These are phyloP conservation scores for Aurantiochytrium sp. DNA, from an alignment of 108 stramenopile species.

Conservation along the genomic window DNA sequence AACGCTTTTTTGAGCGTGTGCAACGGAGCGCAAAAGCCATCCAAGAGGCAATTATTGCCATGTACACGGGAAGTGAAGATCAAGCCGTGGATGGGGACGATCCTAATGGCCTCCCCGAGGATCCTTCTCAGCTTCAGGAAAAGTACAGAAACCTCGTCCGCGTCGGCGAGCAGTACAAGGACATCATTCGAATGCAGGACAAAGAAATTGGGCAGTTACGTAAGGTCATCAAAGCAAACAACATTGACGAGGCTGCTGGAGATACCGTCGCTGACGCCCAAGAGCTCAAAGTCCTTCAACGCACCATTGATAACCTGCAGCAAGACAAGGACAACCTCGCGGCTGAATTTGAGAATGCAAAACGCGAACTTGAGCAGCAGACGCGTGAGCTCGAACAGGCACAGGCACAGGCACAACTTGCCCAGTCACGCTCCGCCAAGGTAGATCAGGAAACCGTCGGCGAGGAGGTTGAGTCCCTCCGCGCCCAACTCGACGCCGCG, in stretches of 20 bases:
- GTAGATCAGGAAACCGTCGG: not conserved
- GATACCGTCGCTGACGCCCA: not conserved
- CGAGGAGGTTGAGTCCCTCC: too few species aligned
- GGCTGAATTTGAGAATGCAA: not conserved
- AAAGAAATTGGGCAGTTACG: not conserved
- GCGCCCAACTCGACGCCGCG: too few species aligned
- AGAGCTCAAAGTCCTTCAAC: not conserved
- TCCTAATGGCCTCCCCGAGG: not conserved
- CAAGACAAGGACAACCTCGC: not conserved
- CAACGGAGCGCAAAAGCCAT: not conserved
- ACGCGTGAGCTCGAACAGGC: not conserved
- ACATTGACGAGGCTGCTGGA: not conserved
- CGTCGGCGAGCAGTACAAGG: constrained; percentile 11
- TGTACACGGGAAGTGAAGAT: not conserved
- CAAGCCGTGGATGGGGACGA: not conserved
- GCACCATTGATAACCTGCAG: not conserved
- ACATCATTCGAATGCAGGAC: not conserved
- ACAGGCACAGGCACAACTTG: not conserved
- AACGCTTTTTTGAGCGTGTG: not conserved
- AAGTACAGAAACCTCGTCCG: not conserved
- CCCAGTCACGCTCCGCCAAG: not conserved
- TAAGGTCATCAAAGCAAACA: not conserved
- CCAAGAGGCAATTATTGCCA: not conserved
- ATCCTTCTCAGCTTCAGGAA: not conserved
- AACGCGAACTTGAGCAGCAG: not conserved